A percentile compares a stretch with the other conserved stretches of the same genome.
Conservation (phyloP, 2,329 filamentous ascomycete genomes). For the Helminthosporium solani region DNA sequence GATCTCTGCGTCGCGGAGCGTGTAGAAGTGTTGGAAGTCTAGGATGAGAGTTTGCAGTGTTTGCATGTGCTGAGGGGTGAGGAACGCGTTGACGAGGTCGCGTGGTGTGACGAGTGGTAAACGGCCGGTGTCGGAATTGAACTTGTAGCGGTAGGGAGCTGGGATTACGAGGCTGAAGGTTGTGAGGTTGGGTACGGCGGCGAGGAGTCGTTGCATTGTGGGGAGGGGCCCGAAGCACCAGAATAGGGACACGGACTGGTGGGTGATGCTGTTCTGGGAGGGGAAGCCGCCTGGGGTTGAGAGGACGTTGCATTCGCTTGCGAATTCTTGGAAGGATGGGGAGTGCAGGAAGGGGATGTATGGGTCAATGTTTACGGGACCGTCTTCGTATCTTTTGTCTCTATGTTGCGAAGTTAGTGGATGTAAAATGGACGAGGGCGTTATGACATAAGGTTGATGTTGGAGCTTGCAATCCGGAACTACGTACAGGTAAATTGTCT, state of each 20-base stretch:
- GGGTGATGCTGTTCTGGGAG: neutral
- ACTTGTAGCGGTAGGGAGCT: neutral
- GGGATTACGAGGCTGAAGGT: neutral
- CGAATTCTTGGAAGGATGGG: constrained; percentile 6
- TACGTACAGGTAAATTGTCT: constrained; percentile 9
- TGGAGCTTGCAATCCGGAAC: neutral
- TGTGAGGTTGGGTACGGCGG: neutral
- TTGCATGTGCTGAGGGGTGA: neutral
- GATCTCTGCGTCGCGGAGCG: neutral
- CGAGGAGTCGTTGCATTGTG: constrained; percentile 2
- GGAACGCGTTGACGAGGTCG: constrained; percentile 7
- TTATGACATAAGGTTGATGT: too few species aligned
- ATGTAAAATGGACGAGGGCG: neutral
- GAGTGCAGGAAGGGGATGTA: constrained; percentile 7
- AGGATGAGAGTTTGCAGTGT: neutral
- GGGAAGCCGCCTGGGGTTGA: neutral
- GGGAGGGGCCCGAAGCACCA: constrained; percentile 4
- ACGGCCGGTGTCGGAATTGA: neutral
- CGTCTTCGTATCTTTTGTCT: constrained; percentile 2
- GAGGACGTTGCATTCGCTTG: constrained; percentile 3
- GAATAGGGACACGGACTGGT: neutral
- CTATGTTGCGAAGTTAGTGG: neutral
- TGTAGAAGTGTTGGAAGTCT: neutral
- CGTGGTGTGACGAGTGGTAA: constrained; percentile 2
- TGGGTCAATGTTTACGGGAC: neutral